A percentile compares a stretch with the other conserved stretches of the same genome.
phyloP scores from a whole-genome alignment of 306 rosid genomes.

The Neltuma alba region DNA sequence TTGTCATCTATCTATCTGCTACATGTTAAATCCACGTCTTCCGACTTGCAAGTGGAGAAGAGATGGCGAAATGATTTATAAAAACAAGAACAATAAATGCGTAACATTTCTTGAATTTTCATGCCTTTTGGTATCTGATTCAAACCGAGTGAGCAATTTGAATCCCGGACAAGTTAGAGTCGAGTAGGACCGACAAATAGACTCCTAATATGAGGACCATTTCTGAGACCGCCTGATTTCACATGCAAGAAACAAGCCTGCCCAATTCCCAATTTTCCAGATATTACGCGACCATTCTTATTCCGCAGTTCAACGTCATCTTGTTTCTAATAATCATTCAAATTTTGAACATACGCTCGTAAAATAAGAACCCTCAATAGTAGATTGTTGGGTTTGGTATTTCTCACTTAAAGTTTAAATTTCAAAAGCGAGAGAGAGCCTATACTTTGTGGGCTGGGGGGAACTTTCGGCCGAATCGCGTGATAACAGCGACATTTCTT shows the following conservation, averaged over 20 bases:
- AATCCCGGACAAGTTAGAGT: constrained; percentile 18
- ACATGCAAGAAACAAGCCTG: constrained; percentile 33
- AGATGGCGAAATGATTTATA: background rate
- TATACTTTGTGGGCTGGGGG: constrained; percentile 28
- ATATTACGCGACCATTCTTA: background rate
- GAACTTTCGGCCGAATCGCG: constrained; percentile 56
- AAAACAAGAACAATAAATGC: background rate
- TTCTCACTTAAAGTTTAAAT: background rate
- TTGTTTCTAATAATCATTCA: background rate
- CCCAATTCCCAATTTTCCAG: constrained; percentile 29
- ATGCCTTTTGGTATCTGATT: background rate
- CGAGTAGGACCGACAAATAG: constrained; percentile 41
- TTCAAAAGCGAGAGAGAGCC: constrained; percentile 28
- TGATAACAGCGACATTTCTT: constrained; percentile 62
- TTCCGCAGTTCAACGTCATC: constrained; percentile 2
- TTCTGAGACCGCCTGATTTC: constrained; percentile 25
- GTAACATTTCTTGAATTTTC: background rate
- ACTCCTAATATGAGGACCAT: constrained; percentile 28
- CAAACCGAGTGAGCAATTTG: constrained; percentile 7
- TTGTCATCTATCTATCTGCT: too few species aligned
- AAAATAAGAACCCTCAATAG: background rate
- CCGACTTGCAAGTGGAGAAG: background rate
- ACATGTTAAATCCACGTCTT: background rate
- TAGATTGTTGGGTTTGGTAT: constrained; percentile 7
- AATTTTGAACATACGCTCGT: background rate